Evolutionary conservation across 1,284 basidiomycete genomes (phyloP), one percentile per base, ranked within the genome.

Genomic region (Butyriboletus appendiculatus): DNA sequence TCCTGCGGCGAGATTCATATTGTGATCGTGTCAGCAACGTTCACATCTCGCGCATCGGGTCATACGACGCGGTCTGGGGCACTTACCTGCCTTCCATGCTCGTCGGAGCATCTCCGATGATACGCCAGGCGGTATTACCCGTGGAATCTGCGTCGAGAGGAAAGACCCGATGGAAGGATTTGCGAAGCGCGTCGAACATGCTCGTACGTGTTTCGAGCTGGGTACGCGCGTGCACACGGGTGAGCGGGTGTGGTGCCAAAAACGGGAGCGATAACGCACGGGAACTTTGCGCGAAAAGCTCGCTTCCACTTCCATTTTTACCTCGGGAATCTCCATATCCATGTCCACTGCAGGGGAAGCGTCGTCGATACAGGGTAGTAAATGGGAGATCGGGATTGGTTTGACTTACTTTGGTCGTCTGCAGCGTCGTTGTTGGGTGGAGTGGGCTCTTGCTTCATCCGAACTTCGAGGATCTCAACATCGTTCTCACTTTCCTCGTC

Each of bases 201-300:
- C 61, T 53, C 33, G 68, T 65, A n/a, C 76, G 71, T n/a, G 64
- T 51, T 2, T 63, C 54, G 16, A 66, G 47, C 77, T 76, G 5
- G 4, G 50, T 5, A 28, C n/a, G 15, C 42, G 8, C 2, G n/a
- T 2, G 10, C 4, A 7, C 32, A 5, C 43, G 28, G 28, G 41
- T 24, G 40, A 39, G n/a, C 6, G 10, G 16, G 3, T 6, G 15
- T n/a, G 6, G 8, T 26, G 4, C 7, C 2, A 0, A 52, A 16
- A 8, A 28, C 1, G 11, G 33, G 9, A 45, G 15, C n/a, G 47
- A 7, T 11, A 5, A 68, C 76, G 46, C 58, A 88, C 85, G 0
- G 80, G 76, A 15, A 87, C 75, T 68, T 89, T 90, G 48, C 74
- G 74, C 7, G 87, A 89, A 60, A 76, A 81, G 3, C 76, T 72